Conservation (phyloP, 176 grass and related monocot genomes). For the Cymbopogon citratus region DNA sequence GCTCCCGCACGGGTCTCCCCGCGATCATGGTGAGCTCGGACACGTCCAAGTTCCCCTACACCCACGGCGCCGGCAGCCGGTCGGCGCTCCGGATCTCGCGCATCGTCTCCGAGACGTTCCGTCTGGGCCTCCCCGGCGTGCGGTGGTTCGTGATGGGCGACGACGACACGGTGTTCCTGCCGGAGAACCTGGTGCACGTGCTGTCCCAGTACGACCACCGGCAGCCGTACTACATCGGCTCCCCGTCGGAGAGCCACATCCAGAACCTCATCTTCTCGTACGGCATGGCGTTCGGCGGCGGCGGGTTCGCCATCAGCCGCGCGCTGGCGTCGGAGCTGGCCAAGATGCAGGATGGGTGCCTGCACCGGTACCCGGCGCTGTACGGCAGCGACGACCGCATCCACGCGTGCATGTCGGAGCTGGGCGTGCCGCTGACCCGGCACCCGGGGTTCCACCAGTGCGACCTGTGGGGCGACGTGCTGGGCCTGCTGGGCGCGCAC, state of each 20-base stretch:
- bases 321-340: slow-evolving; percentile 76
- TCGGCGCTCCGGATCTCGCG: slow-evolving; percentile 87
- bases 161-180: slow-evolving; percentile 92
- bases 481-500: slow-evolving; percentile 77
- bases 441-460: slow-evolving; percentile 98
- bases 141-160: slow-evolving; percentile 99
- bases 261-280: slow-evolving; percentile 98
- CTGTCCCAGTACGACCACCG: slow-evolving; percentile 75
- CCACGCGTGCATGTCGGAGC: slow-evolving; percentile 96
- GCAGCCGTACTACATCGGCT: slow-evolving; percentile 90
- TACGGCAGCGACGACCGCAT: slow-evolving; percentile 96
- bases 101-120: slow-evolving; percentile 85
- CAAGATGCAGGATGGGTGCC: slow-evolving; percentile 76
- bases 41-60: slow-evolving; percentile 85
- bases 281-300: slow-evolving; percentile 93
- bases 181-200: slow-evolving; percentile 89
- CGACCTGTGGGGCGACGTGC: slow-evolving; percentile 88
- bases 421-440: slow-evolving; percentile 71
- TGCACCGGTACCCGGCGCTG: slow-evolving; percentile 74
- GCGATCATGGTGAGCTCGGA: slow-evolving; percentile 62
- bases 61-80: slow-evolving; percentile 71
- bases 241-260: slow-evolving; percentile 84
- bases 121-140: slow-evolving; percentile 51
- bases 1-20: slow-evolving; percentile 48
- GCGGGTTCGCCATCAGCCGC: slow-evolving; percentile 92